Conservation (phyloP, 805 yeast genomes). For the Spathaspora girioi region DNA sequence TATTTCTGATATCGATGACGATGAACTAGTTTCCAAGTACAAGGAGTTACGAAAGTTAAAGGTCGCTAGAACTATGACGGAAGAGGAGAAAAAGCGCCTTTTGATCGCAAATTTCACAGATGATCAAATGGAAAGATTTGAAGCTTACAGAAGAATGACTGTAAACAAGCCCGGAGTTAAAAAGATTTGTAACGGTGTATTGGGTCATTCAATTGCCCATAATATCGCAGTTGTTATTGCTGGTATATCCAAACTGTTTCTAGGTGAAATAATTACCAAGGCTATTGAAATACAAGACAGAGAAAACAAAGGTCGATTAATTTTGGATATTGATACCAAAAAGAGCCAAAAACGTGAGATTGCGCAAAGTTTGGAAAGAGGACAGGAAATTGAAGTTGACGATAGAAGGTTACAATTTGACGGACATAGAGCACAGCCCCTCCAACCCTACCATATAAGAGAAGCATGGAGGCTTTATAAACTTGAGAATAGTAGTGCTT, state of each 20-base stretch:
- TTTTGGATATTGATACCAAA: constrained; percentile 34
- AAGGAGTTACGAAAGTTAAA: constrained; percentile 28
- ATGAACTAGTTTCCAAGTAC: constrained; percentile 28
- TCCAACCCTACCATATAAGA: constrained; percentile 78
- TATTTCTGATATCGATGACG: constrained; percentile 32
- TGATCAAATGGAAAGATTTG: constrained; percentile 86
- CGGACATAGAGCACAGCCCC: constrained; percentile 53
- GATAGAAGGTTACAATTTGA: constrained; percentile 21
- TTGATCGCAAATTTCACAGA: constrained; percentile 70
- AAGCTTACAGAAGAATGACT: constrained; percentile 74
- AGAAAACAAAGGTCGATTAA: constrained; percentile 42
- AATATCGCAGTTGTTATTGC: constrained; percentile 78
- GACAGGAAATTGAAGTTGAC: constrained; percentile 28
- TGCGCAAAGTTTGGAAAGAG: constrained; percentile 37
- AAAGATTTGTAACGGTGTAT: constrained; percentile 71
- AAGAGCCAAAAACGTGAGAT: constrained; percentile 33
- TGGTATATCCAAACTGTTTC: constrained; percentile 81
- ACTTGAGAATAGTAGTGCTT: constrained; percentile 50
- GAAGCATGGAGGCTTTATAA: constrained; percentile 85
- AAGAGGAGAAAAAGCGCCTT: constrained; percentile 58
- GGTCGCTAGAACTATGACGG: constrained; percentile 21
- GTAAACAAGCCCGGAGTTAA: constrained; percentile 66
- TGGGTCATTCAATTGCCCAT: constrained; percentile 77
- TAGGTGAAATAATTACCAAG: constrained; percentile 85
- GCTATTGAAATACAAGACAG: constrained; percentile 70